These are phyloP conservation scores for Nemania bipapillata DNA, from an alignment of 2,329 filamentous ascomycete genomes.

Conservation along the genomic window DNA sequence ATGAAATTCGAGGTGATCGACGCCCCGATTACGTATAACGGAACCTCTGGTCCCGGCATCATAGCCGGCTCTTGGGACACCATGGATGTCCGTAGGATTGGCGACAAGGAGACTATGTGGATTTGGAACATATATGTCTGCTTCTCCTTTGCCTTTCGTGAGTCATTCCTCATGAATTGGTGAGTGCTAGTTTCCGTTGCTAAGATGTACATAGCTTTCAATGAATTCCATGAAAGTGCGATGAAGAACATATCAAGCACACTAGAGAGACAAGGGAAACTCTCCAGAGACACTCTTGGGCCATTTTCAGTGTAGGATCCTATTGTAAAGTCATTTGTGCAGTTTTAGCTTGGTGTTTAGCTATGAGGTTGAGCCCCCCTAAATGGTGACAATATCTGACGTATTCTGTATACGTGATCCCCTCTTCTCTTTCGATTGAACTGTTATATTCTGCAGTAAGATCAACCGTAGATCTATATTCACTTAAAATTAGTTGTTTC, in stretches of 20 bases:
- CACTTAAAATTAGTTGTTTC: too few relatives aligned
- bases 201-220: conserved; percentile 8
- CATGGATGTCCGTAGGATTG: conserved; percentile 10
- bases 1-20: conserved; percentile 15
- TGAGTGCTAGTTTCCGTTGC: background rate
- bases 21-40: conserved; percentile 6
- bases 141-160: conserved; percentile 5
- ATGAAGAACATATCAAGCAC: conserved; percentile 5
- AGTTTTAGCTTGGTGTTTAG: background rate
- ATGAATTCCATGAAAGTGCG: conserved; percentile 9
- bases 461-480: too few relatives aligned
- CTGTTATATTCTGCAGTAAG: too few relatives aligned
- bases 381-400: too few relatives aligned
- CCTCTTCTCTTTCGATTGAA: too few relatives aligned
- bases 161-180: conserved; percentile 1
- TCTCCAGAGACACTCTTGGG: background rate
- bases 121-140: conserved; percentile 13
- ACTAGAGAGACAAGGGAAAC: background rate
- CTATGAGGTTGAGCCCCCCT: background rate
- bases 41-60: background rate
- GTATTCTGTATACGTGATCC: too few relatives aligned
- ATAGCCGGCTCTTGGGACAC: conserved; percentile 5
- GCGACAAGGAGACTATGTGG: background rate
- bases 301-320: conserved; percentile 6
- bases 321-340: background rate